Evolutionary conservation across 352 stramenopile genomes (phyloP), one percentile per base, ranked within the genome.

Genomic region (Aphanomyces invadans): DNA sequence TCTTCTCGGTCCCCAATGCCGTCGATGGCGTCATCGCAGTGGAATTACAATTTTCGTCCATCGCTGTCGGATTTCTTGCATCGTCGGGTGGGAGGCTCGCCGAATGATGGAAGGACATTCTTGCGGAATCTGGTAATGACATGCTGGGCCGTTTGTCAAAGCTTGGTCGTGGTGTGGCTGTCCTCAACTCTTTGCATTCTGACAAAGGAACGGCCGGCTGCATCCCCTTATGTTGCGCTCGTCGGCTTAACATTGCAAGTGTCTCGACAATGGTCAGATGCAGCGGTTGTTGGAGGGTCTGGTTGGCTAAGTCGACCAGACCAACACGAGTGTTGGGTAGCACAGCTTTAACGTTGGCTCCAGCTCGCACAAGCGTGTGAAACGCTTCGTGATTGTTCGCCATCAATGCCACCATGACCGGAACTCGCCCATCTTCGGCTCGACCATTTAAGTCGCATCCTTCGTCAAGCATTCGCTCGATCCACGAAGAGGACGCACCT

Each of bases 391-490:
- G 38, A 39, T 89, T 90, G 36, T 79, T 71, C 19, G 69, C 68
- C 42, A 84, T 65, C 31, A 92, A 59, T 31, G 81, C 78, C 4
- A 82, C 28, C 77, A 89, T 82, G 25, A 90, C 68, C 3, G 81
- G 73, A 1, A 77, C 76, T 25, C 25, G 52, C 7, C n/a, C 48
- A 38, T 67, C 75, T 74, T 92, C 83, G 4, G 78, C 87, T 74
- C 78, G 86, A 0, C 77, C 56, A 56, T 90, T 88, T 17, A 89
- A 25, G 63, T 89, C 81, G 63, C 80, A 73, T 3, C 73, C 65
- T 15, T 80, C 72, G 39, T 73, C 72, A 23, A 75, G 56, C 46
- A 89, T 85, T 1, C 84, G 25, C 21, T 79, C 65, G 33, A 92
- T 73, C 12, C 83, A 52, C 0, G 71, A 59, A 4, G 65, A 72